Base-by-base conservation (phyloP, 1,284 basidiomycete species). In the Naganishia albida region DNA sequence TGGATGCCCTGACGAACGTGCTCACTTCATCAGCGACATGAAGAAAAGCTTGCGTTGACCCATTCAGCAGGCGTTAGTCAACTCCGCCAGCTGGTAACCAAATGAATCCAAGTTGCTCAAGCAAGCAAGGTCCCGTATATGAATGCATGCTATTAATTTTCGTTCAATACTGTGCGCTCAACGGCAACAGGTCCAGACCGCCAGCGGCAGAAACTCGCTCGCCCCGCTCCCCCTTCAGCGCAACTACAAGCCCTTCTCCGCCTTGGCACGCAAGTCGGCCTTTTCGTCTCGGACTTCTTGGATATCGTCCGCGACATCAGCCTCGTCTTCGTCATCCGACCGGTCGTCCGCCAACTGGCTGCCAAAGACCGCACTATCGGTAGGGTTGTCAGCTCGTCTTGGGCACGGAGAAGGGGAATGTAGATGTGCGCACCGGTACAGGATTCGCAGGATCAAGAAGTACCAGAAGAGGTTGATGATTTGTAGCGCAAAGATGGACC, bases 381-480 rank as follows among this genome's bases (percentile, higher is more conserved):
- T 20, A 23, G 20, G 20, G n/a, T 44, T 44, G 15, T 44, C 15
- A 28, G 42, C n/a, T 23, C 49, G 39, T 25, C 3, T 20, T 26
- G 4, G 18, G 13, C 16, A 1, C n/a, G 10, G 30, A 40, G 63
- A 62, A 56, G 59, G 43, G 49, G 40, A 16, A 15, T 18, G 25
- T 20, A 20, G 26, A 46, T n/a, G 42, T 23, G 74, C 82, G 56
- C 70, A 86, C 85, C 84, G 80, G 57, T 77, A 73, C 16, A 83
- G 74, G 66, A 95, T 88, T 62, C 90, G 85, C 76, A 85, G 79
- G 73, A 94, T 91, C 51, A 91, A 81, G 77, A 83, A 86, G 76
- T 91, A 93, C 92, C 92, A 95, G 81, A 95, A 95, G 23, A 94
- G 70, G 75, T 96, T 95, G 72, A 97, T 83, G 67, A 85, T 72